phyloP scores from a whole-genome alignment of 169 alveolate species.

The Eimeria necatrix region DNA sequence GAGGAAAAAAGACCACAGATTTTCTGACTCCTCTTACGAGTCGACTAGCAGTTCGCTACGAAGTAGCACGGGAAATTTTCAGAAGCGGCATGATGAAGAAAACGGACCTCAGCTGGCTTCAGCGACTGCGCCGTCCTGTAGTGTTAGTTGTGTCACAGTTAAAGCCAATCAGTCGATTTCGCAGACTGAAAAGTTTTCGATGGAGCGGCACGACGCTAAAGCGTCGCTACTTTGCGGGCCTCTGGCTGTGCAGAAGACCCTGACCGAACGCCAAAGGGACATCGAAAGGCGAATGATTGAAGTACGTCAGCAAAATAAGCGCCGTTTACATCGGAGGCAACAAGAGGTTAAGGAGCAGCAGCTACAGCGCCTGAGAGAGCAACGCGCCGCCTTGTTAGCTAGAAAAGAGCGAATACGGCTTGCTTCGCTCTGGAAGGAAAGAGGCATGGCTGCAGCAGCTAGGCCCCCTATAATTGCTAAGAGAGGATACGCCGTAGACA shows the following conservation, averaged over 20 bases:
- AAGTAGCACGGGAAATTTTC: neutral
- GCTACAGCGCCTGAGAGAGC: constrained; percentile 51
- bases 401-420: constrained; percentile 36
- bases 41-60: neutral
- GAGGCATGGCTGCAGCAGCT: constrained; percentile 75
- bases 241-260: constrained; percentile 56
- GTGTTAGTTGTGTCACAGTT: neutral
- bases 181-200: neutral
- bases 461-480: neutral
- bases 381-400: constrained; percentile 61
- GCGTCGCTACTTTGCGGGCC: constrained; percentile 64
- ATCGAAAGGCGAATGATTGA: constrained; percentile 60
- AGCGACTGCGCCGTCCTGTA: neutral
- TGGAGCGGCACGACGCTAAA: neutral
- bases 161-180: neutral
- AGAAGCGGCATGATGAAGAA: neutral
- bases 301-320: constrained; percentile 59
- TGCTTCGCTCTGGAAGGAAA: constrained; percentile 65
- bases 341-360: constrained; percentile 61
- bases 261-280: constrained; percentile 50
- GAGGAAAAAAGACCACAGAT: neutral
- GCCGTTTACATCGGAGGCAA: constrained; percentile 67
- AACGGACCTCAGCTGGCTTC: neutral
- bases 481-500: neutral
- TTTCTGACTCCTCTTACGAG: neutral